Base-by-base conservation (phyloP, 495 filamentous ascomycete species). In the Baudoinia panamericana region DNA sequence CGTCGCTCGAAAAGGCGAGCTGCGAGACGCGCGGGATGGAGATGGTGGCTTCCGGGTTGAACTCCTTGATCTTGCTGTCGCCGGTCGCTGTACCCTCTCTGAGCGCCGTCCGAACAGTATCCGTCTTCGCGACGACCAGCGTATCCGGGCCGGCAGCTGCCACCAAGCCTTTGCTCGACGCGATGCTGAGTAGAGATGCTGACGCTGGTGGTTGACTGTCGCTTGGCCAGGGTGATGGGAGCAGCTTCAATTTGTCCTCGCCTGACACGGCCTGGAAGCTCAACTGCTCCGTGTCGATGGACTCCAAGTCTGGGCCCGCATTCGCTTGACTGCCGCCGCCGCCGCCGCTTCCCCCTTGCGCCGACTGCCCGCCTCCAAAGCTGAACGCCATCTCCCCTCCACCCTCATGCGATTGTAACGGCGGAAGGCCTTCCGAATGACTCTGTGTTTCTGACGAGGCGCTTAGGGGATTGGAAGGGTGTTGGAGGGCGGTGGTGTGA, bases 131-230 rank as follows among this genome's bases (percentile, higher is more conserved):
- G 34, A 99, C 55, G 33, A 81, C 63, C 2, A 99, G 67, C 30
- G 69, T 65, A 49, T 90, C 78, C 20, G 88, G 88, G 9, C 81
- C 78, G 37, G 84, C 90, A 30, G 86, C 92, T 36, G 86, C 90
- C 29, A 95, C 67, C 5, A 96, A 64, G 15, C 84, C 86, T 60
- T 77, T 80, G 37, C 66, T 74, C 13, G 80, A 73, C 23, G 92
- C 86, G 48, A 96, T 71, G 52, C 78, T 78, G 33, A 99, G 66
- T 26, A 99, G 77, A n/a, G 84, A 83, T 30, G 81, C 73, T 18
- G 79, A 86, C 3, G 85, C 70, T 8, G 75, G 65, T n/a, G 90
- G 92, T 32, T 85, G 68, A 13, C 69, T 58, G 43, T 82, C 66
- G 20, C 65, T 61, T 23, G 82, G 75, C 82, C 88, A 99, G 55